These are phyloP conservation scores for Tricholoma terreum DNA, from an alignment of 768 basidiomycete genomes.

Conservation along the genomic window DNA sequence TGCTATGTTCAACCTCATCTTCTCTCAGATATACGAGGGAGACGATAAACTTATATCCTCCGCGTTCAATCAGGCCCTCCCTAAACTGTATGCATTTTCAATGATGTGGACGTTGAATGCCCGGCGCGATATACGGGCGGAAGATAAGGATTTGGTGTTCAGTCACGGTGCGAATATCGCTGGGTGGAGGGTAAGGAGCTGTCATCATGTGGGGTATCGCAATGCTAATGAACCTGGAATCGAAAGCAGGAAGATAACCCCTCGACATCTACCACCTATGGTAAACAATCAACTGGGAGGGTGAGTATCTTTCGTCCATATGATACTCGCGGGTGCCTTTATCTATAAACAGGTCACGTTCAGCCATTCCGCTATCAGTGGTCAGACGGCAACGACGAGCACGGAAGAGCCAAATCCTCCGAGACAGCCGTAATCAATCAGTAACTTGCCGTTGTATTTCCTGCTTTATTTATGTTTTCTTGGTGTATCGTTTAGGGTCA, in stretches of 20 bases:
- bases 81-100: slow-evolving; percentile 33
- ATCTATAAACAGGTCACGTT: not conserved
- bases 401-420: no score
- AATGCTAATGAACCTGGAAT: not conserved
- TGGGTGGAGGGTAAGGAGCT: no score
- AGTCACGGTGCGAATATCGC: no score
- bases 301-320: not conserved
- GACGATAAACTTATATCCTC: slow-evolving; percentile 23
- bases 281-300: not conserved
- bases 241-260: not conserved
- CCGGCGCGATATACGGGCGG: slow-evolving; percentile 19
- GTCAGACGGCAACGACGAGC: no score
- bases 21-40: slow-evolving; percentile 27
- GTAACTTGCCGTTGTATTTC: no score
- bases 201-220: not conserved
- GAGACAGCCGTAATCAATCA: no score
- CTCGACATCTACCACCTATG: not conserved
- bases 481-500: no score
- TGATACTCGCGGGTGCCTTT: not conserved
- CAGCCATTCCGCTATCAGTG: no score
- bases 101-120: slow-evolving; percentile 39
- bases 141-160: no score
- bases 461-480: no score
- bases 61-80: slow-evolving; percentile 28
- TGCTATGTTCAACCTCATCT: slow-evolving; percentile 34